Conservation (phyloP, 768 basidiomycete genomes). For the Pleurotus salmoneostramineus region DNA sequence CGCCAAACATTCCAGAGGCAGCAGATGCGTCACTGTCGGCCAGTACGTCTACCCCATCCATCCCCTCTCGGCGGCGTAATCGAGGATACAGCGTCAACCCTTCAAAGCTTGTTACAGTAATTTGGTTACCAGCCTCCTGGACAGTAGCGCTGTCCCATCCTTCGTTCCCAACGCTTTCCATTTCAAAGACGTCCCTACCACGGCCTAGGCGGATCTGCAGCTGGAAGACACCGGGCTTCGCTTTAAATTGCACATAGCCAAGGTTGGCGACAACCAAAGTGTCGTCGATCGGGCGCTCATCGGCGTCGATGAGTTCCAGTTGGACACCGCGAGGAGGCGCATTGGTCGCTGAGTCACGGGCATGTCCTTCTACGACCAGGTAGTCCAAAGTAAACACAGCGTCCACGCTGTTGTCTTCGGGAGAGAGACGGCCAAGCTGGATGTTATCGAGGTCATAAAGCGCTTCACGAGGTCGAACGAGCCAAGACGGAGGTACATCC, state of each 20-base stretch:
- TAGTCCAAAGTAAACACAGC: constrained; percentile 88
- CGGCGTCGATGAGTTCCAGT: constrained; percentile 64
- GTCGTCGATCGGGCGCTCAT: constrained; percentile 60
- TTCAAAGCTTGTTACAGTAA: constrained; percentile 87
- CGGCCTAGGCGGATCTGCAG: constrained; percentile 81
- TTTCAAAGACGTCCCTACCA: constrained; percentile 72
- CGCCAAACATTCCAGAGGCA: constrained; percentile 39
- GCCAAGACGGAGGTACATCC: constrained; percentile 90
- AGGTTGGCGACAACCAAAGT: constrained; percentile 93
- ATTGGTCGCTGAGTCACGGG: constrained; percentile 63
- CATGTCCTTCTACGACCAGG: constrained; percentile 92
- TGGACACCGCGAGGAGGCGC: constrained; percentile 88
- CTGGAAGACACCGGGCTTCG: constrained; percentile 82
- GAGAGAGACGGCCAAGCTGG: constrained; percentile 65
- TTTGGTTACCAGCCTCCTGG: constrained; percentile 62
- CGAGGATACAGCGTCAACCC: constrained; percentile 87
- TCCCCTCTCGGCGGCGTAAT: constrained; percentile 63
- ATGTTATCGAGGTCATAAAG: constrained; percentile 96
- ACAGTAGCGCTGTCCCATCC: constrained; percentile 83
- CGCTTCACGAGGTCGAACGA: constrained; percentile 86
- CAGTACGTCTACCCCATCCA: constrained; percentile 82
- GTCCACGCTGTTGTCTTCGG: constrained; percentile 57
- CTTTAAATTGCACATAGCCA: constrained; percentile 95
- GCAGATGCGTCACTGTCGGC: constrained; percentile 32
- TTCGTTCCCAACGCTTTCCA: constrained; percentile 85